phyloP scores from a whole-genome alignment of 495 filamentous ascomycete species.

The Emericellopsis terricola region DNA sequence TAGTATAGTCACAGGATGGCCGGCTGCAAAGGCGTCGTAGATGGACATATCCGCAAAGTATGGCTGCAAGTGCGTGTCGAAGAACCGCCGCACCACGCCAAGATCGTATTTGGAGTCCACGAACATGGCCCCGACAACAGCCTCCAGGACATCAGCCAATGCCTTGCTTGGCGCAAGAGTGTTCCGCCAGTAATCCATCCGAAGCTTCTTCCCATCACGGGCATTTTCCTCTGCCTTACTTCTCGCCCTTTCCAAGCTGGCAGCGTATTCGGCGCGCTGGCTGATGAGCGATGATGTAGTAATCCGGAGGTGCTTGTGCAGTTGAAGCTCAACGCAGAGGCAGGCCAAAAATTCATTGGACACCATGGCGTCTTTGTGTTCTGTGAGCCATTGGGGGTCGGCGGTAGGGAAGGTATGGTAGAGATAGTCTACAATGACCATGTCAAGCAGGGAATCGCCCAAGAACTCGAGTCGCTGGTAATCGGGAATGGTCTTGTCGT shows the following conservation, averaged over 20 bases:
- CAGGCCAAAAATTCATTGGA: conserved; percentile 90
- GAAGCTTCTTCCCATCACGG: conserved; percentile 14
- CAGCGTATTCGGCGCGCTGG: conserved; percentile 51
- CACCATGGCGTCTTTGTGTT: conserved; percentile 99
- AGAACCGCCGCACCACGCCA: conserved; percentile 54
- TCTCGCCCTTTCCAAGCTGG: conserved; percentile 42
- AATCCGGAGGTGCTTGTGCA: conserved; percentile 56
- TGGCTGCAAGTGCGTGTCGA: conserved; percentile 46
- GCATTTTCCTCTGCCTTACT: conserved; percentile 19
- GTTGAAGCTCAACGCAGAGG: conserved; percentile 53
- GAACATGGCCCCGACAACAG: conserved; percentile 81
- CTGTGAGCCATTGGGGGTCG: conserved; percentile 94
- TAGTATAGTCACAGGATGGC: conserved; percentile 50
- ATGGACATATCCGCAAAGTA: conserved; percentile 80
- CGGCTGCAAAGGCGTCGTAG: conserved; percentile 79
- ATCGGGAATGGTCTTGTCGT: conserved; percentile 52
- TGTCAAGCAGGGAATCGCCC: conserved; percentile 78
- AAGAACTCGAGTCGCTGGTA: conserved; percentile 93
- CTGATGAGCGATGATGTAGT: conserved; percentile 37
- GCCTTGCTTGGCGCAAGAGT: conserved; percentile 65
- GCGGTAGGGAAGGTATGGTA: conserved; percentile 57
- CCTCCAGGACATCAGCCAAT: conserved; percentile 75
- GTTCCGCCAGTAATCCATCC: conserved; percentile 62
- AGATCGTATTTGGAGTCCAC: conserved; percentile 80
- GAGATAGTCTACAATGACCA: conserved; percentile 66